Percentiles rank a stretch among this genome's conserved stretches.
phyloP scores from a whole-genome alignment of 192 early-diverging fungal species.

The Anaeromyces robustus region DNA sequence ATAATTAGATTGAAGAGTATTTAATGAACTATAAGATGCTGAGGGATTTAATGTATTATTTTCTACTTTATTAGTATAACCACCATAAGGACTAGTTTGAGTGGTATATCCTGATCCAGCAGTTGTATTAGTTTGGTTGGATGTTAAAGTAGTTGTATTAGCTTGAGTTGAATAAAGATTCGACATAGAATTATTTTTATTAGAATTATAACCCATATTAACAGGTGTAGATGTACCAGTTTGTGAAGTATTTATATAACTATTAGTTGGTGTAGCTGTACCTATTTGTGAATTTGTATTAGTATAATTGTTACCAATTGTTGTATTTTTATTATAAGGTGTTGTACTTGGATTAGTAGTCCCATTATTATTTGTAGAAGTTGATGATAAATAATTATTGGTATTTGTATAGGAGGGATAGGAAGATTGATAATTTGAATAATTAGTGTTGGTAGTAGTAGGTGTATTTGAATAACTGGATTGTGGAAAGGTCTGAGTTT shows the following conservation, averaged over 20 bases:
- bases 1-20: neutral
- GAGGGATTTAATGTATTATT: neutral
- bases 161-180: too few relatives aligned
- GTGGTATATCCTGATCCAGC: neutral
- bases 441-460: neutral
- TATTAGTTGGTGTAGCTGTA: too few relatives aligned
- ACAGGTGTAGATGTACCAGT: too few relatives aligned
- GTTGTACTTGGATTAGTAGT: neutral
- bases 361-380: neutral
- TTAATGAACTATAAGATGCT: neutral
- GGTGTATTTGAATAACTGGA: neutral
- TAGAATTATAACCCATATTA: too few relatives aligned
- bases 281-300: too few relatives aligned
- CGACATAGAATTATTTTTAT: too few relatives aligned
- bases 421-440: neutral
- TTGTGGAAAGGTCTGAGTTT: neutral
- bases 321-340: too few relatives aligned
- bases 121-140: too few relatives aligned
- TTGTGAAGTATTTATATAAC: too few relatives aligned
- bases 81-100: neutral
- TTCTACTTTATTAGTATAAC: neutral
- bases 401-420: neutral
- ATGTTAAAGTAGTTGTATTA: too few relatives aligned
- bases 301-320: too few relatives aligned
- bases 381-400: neutral